A percentile compares a stretch with the other conserved stretches of the same genome.
These are phyloP conservation scores for Dactylellina parvicollis DNA, from an alignment of 2,329 filamentous ascomycete genomes.

Conservation along the genomic window DNA sequence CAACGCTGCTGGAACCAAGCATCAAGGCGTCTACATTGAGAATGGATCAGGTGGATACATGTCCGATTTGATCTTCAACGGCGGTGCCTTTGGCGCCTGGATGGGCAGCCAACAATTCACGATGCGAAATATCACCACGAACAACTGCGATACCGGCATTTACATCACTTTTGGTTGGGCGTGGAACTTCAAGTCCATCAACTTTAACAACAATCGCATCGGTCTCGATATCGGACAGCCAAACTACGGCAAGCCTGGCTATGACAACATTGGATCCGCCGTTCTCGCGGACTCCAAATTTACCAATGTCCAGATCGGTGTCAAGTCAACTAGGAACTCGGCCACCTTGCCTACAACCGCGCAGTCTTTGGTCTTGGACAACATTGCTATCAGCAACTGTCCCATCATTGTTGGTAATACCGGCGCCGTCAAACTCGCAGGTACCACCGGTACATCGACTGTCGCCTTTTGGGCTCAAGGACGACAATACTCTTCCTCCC, in stretches of 20 bases:
- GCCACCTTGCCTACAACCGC: conserved; percentile 67
- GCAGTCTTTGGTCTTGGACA: conserved; percentile 69
- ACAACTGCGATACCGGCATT: conserved; percentile 81
- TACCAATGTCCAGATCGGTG: conserved; percentile 76
- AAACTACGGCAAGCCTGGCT: neutral
- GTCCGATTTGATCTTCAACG: conserved; percentile 83
- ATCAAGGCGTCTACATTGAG: conserved; percentile 71
- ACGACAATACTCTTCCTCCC: conserved; percentile 12
- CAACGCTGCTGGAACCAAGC: conserved; percentile 57
- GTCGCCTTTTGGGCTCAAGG: conserved; percentile 35
- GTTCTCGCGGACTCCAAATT: conserved; percentile 83
- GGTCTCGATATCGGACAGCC: conserved; percentile 76
- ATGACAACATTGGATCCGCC: conserved; percentile 81
- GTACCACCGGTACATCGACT: conserved; percentile 16
- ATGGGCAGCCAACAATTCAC: conserved; percentile 73
- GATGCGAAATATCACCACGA: conserved; percentile 80
- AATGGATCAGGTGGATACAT: conserved; percentile 80
- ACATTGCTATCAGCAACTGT: conserved; percentile 67
- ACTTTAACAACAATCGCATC: conserved; percentile 77
- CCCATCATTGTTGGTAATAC: conserved; percentile 89
- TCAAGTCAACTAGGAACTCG: conserved; percentile 78
- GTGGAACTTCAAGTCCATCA: conserved; percentile 76
- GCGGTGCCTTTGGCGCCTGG: conserved; percentile 72
- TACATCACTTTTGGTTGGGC: conserved; percentile 88
- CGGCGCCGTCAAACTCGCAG: conserved; percentile 64